A percentile compares a stretch with the other conserved stretches of the same genome.
Evolutionary conservation across 176 grass and related monocot species (phyloP).

Genomic region (Musa acuminata): DNA sequence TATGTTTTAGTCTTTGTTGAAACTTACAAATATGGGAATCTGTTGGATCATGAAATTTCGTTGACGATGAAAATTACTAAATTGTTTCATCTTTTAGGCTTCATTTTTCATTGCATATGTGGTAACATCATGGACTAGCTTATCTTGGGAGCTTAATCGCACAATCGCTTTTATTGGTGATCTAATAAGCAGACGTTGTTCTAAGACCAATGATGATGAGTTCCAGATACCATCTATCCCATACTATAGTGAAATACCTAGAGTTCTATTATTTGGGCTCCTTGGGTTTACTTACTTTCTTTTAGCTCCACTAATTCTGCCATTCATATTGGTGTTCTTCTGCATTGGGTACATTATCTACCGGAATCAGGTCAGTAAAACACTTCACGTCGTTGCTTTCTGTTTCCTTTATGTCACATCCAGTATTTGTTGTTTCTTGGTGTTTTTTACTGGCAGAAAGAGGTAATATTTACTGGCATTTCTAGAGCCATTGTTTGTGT

Average conservation of each 20-base stretch:
- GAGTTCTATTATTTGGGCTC: constrained; percentile 81
- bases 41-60: neutral
- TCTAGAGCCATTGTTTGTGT: neutral
- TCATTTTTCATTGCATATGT: constrained; percentile 95
- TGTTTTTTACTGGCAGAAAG: neutral
- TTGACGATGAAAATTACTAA: constrained; percentile 22
- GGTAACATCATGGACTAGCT: constrained; percentile 87
- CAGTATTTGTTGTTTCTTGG: neutral
- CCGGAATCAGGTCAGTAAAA: constrained; percentile 68
- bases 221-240: constrained; percentile 54
- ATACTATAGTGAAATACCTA: constrained; percentile 92
- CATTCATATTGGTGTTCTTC: constrained; percentile 85
- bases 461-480: neutral
- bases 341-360: constrained; percentile 90
- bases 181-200: constrained; percentile 39
- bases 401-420: neutral
- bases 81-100: constrained; percentile 35
- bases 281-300: constrained; percentile 75
- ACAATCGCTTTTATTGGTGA: constrained; percentile 39
- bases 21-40: neutral
- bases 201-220: constrained; percentile 45
- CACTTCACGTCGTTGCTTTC: constrained; percentile 6
- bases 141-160: constrained; percentile 74
- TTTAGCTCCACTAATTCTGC: constrained; percentile 79
- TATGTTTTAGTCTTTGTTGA: too few species aligned